phyloP scores from a whole-genome alignment of 2,329 filamentous ascomycete species.

The Aureobasidium sp. region DNA sequence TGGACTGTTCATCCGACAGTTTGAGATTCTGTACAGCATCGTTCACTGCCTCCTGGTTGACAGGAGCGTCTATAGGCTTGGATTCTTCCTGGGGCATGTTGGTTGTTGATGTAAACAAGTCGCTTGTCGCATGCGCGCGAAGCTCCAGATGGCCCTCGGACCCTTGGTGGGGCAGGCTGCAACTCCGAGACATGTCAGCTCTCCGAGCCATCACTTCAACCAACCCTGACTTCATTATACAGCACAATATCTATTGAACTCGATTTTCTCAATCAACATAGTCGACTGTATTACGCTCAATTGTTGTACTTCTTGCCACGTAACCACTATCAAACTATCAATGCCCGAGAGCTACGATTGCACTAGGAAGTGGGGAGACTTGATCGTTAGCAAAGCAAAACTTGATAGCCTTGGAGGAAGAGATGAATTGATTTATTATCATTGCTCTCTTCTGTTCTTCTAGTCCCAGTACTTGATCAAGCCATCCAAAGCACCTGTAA shows the following conservation, averaged over 20 bases:
- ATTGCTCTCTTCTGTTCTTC: background rate
- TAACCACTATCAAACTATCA: background rate
- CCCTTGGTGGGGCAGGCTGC: background rate
- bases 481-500: slow-evolving; percentile 82
- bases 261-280: too few relatives aligned
- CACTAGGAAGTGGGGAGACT: background rate
- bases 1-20: slow-evolving; percentile 26
- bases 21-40: slow-evolving; percentile 41
- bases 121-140: background rate
- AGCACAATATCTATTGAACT: too few relatives aligned
- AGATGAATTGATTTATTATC: background rate
- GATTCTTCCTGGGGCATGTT: slow-evolving; percentile 53
- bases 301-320: background rate
- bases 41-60: slow-evolving; percentile 42
- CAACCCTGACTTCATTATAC: too few relatives aligned
- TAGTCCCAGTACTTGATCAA: slow-evolving; percentile 90
- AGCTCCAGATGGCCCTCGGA: background rate
- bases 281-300: background rate
- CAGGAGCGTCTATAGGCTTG: slow-evolving; percentile 50
- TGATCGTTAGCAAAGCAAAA: background rate
- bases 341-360: background rate
- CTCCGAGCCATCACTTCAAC: background rate
- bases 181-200: background rate
- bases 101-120: background rate
- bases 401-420: background rate